A percentile compares a stretch with the other conserved stretches of the same genome.
Evolutionary conservation across 306 rosid genomes (phyloP).

Genomic region (Glycine tomentella): DNA sequence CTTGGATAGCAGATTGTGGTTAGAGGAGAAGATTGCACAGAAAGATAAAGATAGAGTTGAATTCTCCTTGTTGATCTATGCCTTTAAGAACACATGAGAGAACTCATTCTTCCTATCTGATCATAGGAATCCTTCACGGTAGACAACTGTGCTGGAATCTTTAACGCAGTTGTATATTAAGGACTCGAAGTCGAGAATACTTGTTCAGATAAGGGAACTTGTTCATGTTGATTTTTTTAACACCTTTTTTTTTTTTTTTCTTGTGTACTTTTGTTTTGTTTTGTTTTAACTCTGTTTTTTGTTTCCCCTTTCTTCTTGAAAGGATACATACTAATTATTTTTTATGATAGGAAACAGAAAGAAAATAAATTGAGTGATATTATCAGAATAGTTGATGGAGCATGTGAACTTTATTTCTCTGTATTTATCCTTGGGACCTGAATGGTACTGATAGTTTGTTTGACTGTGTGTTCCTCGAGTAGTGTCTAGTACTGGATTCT

Average conservation of each 20-base stretch:
- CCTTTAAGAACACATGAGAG: slow-evolving; percentile 70
- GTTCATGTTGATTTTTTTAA: background rate
- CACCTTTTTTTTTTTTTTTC: background rate
- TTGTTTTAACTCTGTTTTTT: slow-evolving; percentile 21
- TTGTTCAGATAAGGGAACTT: slow-evolving; percentile 10
- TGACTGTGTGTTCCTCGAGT: background rate
- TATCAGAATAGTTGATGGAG: slow-evolving; percentile 29
- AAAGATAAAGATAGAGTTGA: slow-evolving; percentile 61
- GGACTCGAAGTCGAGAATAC: too few species aligned
- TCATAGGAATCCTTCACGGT: background rate
- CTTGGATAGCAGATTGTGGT: slow-evolving; percentile 89
- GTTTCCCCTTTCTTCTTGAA: slow-evolving; percentile 42
- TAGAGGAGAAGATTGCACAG: slow-evolving; percentile 69
- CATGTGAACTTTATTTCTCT: slow-evolving; percentile 24
- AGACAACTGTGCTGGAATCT: background rate
- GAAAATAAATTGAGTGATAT: slow-evolving; percentile 35
- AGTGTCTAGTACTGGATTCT: background rate
- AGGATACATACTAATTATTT: slow-evolving; percentile 50
- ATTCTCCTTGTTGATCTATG: slow-evolving; percentile 90
- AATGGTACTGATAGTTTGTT: background rate
- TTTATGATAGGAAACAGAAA: slow-evolving; percentile 33
- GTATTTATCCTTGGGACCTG: background rate
- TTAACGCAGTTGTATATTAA: background rate
- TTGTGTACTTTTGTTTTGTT: slow-evolving; percentile 12
- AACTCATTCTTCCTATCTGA: background rate